Conservation (phyloP, 345 rosid species). For the Sisymbrium altissimum region DNA sequence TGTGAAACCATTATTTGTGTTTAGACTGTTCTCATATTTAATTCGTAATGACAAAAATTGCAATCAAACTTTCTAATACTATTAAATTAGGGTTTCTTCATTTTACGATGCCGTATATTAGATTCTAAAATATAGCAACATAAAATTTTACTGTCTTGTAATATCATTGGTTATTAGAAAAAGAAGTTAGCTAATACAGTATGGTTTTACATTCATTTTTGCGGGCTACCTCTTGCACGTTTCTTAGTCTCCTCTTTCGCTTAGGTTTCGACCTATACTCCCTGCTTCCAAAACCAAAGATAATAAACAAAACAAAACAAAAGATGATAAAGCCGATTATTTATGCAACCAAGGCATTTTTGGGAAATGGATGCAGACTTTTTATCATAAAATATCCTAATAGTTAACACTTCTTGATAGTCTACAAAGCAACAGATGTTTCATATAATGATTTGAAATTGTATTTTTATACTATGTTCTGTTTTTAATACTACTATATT, state of each 20-base stretch:
- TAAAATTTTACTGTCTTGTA: not conserved
- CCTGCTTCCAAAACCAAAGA: conserved; percentile 12
- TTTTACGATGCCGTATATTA: not conserved
- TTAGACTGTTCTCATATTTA: not conserved
- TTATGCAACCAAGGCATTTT: conserved; percentile 19
- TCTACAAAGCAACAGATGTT: conserved; percentile 5
- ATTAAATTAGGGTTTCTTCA: not conserved
- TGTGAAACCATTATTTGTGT: not conserved
- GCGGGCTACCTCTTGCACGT: conserved; percentile 24
- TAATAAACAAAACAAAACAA: conserved; percentile 6
- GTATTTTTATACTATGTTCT: not conserved
- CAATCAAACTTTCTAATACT: not conserved
- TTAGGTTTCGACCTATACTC: conserved; percentile 23
- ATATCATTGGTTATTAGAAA: too few relatives aligned
- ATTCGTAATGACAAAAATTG: not conserved
- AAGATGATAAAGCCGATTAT: not conserved
- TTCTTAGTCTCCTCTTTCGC: not conserved
- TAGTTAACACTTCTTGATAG: conserved; percentile 5
- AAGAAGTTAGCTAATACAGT: not conserved
- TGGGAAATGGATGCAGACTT: conserved; percentile 20
- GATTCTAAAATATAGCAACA: not conserved
- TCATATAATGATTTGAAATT: not conserved
- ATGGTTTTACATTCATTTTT: not conserved
- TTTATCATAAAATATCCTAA: not conserved
- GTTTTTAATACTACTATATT: not conserved